Percentiles rank a stretch among this genome's conserved stretches.
Conservation (phyloP, 2,329 filamentous ascomycete genomes). For the Paramyrothecium roridum region DNA sequence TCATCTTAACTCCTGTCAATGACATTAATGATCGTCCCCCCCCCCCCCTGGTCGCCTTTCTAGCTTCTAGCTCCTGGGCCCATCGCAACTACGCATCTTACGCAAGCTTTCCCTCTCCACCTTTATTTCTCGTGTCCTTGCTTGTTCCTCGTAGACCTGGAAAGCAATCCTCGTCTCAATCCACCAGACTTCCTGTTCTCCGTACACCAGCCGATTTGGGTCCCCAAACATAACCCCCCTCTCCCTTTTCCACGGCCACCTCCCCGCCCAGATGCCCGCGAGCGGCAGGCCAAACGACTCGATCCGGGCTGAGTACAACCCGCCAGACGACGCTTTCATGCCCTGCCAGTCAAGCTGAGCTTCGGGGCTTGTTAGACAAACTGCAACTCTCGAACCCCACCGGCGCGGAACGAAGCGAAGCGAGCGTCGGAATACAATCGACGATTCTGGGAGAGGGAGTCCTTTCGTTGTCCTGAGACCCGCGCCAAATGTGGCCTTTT, state of each 20-base stretch:
- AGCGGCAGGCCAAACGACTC: not conserved
- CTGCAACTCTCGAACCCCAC: not conserved
- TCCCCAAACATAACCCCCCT: no score
- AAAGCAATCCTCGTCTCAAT: not conserved
- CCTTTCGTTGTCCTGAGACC: not conserved
- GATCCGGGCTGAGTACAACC: not conserved
- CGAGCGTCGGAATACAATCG: not conserved
- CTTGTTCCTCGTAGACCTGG: not conserved
- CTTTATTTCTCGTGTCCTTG: not conserved
- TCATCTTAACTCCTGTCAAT: not conserved
- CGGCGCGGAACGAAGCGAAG: not conserved
- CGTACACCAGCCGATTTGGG: no score
- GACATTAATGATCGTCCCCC: not conserved
- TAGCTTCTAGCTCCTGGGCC: no score
- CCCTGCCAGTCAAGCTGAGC: not conserved
- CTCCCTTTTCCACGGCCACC: no score
- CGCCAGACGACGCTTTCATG: not conserved
- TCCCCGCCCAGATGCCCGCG: not conserved
- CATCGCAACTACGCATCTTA: not conserved
- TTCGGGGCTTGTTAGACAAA: not conserved
- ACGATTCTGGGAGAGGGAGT: not conserved
- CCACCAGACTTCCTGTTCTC: no score
- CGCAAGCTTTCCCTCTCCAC: not conserved
- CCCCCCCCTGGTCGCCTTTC: not conserved
- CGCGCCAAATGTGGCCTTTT: constrained; percentile 33